These are phyloP conservation scores for Chromera velia DNA, from an alignment of 73 alveolate genomes.

Conservation along the genomic window DNA sequence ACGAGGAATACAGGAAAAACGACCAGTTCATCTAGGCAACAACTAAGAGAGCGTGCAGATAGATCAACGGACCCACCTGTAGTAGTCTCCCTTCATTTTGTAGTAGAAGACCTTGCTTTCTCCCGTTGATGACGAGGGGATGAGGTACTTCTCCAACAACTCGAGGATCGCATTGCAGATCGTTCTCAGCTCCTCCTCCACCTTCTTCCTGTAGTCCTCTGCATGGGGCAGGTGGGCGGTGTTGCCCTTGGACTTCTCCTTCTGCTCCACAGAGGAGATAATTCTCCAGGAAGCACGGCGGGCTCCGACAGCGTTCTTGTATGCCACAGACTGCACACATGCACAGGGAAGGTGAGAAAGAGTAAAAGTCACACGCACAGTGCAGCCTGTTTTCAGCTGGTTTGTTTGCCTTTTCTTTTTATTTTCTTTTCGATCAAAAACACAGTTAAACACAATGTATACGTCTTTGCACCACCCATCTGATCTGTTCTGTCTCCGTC, in stretches of 20 bases:
- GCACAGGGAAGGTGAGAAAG: too few relatives aligned
- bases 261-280: slow-evolving; percentile 22
- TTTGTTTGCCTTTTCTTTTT: too few relatives aligned
- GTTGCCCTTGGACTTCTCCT: slow-evolving; percentile 41
- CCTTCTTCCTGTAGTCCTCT: slow-evolving; percentile 23
- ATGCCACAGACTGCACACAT: slow-evolving; percentile 19
- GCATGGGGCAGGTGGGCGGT: not conserved
- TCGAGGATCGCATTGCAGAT: slow-evolving; percentile 21
- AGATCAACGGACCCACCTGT: slow-evolving; percentile 60
- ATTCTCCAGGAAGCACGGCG: slow-evolving; percentile 39
- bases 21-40: too few relatives aligned
- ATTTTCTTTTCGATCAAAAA: too few relatives aligned
- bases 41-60: too few relatives aligned
- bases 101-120: slow-evolving; percentile 72
- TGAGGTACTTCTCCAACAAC: slow-evolving; percentile 10
- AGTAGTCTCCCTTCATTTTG: slow-evolving; percentile 74
- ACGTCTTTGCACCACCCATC: too few relatives aligned
- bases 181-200: slow-evolving; percentile 11
- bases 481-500: not conserved
- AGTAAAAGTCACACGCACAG: too few relatives aligned
- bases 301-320: slow-evolving; percentile 31
- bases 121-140: not conserved
- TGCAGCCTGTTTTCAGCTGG: too few relatives aligned
- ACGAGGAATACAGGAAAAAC: too few relatives aligned
- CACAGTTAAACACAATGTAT: too few relatives aligned